Conservation (phyloP, 2,329 filamentous ascomycete species). For the Xylariaceae sp. region DNA sequence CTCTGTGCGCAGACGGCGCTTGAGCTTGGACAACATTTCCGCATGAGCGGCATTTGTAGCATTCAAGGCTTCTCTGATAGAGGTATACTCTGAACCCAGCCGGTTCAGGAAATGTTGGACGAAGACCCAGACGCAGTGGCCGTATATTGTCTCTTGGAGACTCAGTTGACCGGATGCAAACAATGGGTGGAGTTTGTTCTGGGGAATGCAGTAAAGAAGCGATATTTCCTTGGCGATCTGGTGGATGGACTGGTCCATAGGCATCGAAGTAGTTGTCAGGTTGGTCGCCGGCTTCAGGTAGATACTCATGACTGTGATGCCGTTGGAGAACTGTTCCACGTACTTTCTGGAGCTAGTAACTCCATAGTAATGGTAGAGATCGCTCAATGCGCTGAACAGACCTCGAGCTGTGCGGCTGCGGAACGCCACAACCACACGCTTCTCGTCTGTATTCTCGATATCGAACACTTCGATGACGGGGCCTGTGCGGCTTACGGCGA, state of each 20-base stretch:
- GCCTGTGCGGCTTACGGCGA: constrained; percentile 79
- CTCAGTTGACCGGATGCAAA: constrained; percentile 86
- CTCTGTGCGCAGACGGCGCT: constrained; percentile 90
- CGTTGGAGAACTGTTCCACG: constrained; percentile 98
- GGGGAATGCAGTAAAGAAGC: constrained; percentile 93
- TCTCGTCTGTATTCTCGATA: constrained; percentile 86
- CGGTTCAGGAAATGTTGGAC: constrained; percentile 98
- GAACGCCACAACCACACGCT: constrained; percentile 91
- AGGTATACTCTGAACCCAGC: constrained; percentile 86
- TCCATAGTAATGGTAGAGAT: constrained; percentile 98
- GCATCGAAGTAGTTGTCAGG: constrained; percentile 60
- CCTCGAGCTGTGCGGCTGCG: constrained; percentile 88
- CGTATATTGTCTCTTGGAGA: constrained; percentile 94
- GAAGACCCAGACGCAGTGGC: constrained; percentile 96
- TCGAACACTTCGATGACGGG: constrained; percentile 98
- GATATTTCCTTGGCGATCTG: constrained; percentile 99
- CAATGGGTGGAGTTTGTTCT: constrained; percentile 90
- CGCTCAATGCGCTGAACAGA: constrained; percentile 90
- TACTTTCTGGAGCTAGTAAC: constrained; percentile 96
- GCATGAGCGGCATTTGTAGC: constrained; percentile 78
- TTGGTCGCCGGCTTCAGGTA: constrained; percentile 76
- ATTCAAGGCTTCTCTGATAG: constrained; percentile 78
- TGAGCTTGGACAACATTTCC: constrained; percentile 87
- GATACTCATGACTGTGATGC: constrained; percentile 93
- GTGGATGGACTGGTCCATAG: constrained; percentile 91